Evolutionary conservation across 305 asterid genomes (phyloP).

Genomic region (Solanum hybrid): DNA sequence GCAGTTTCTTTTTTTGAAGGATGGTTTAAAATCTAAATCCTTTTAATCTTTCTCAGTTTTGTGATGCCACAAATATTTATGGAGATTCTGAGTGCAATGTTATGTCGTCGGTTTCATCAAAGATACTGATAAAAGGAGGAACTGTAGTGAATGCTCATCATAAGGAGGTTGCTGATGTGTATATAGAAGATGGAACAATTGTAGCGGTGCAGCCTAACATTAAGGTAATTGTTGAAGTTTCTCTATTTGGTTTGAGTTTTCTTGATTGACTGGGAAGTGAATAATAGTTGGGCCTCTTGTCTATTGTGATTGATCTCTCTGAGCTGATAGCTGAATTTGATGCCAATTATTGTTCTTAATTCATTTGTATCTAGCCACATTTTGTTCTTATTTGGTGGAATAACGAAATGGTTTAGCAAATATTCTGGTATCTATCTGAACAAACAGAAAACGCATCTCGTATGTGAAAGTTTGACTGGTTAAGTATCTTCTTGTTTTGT

Average conservation of each 20-base stretch:
- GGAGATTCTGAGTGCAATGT: conserved; percentile 36
- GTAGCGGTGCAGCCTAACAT: conserved; percentile 52
- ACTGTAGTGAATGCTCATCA: conserved; percentile 89
- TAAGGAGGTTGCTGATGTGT: conserved; percentile 80
- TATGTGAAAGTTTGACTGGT: neutral
- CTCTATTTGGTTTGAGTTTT: neutral
- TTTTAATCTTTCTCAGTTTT: conserved; percentile 33
- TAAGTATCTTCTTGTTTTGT: neutral
- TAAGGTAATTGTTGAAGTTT: conserved; percentile 25
- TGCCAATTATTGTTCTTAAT: neutral
- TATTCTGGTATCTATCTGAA: neutral
- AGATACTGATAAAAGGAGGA: conserved; percentile 87
- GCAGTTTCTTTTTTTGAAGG: neutral
- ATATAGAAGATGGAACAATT: conserved; percentile 70
- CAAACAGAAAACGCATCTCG: neutral
- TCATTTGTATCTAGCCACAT: neutral
- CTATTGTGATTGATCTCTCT: neutral
- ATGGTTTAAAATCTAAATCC: neutral
- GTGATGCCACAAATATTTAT: conserved; percentile 43
- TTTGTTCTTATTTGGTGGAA: neutral
- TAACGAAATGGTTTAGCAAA: neutral
- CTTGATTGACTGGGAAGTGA: neutral
- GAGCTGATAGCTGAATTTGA: conserved; percentile 4
- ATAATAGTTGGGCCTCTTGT: neutral
- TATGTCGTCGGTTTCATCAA: conserved; percentile 26